Conservation (phyloP, 495 filamentous ascomycete species). For the Xylaria sp. region DNA sequence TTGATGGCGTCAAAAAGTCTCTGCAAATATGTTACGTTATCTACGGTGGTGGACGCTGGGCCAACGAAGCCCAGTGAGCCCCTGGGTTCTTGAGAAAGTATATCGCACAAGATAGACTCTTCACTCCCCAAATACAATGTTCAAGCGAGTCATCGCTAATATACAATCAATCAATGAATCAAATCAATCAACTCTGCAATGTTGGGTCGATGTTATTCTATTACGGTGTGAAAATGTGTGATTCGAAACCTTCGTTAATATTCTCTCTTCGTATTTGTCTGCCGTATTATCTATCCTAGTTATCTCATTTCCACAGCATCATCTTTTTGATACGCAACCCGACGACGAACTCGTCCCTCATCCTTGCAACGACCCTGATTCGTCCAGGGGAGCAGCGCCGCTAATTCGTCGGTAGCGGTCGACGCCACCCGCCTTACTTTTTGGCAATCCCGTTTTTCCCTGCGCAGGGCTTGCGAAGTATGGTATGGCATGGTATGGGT, state of each 20-base stretch:
- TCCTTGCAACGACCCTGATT: neutral
- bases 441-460: slow-evolving; percentile 9
- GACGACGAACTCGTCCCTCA: neutral
- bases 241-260: neutral
- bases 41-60: slow-evolving; percentile 28
- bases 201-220: neutral
- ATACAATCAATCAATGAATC: neutral
- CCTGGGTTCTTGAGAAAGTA: slow-evolving; percentile 32
- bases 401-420: slow-evolving; percentile 38
- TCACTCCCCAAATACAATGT: slow-evolving; percentile 41
- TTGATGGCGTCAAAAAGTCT: slow-evolving; percentile 12
- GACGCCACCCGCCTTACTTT: slow-evolving; percentile 46
- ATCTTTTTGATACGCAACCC: slow-evolving; percentile 1
- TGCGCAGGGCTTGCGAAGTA: slow-evolving; percentile 23
- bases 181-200: neutral
- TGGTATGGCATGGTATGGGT: too few species aligned
- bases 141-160: slow-evolving; percentile 29
- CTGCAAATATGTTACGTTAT: slow-evolving; percentile 24
- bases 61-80: slow-evolving; percentile 21
- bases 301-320: neutral
- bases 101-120: slow-evolving; percentile 33
- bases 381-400: neutral
- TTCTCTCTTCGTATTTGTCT: neutral
- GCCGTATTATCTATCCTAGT: neutral
- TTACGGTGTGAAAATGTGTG: slow-evolving; percentile 6